Conservation (phyloP, 495 filamentous ascomycete species). For the Lepraria neglecta region DNA sequence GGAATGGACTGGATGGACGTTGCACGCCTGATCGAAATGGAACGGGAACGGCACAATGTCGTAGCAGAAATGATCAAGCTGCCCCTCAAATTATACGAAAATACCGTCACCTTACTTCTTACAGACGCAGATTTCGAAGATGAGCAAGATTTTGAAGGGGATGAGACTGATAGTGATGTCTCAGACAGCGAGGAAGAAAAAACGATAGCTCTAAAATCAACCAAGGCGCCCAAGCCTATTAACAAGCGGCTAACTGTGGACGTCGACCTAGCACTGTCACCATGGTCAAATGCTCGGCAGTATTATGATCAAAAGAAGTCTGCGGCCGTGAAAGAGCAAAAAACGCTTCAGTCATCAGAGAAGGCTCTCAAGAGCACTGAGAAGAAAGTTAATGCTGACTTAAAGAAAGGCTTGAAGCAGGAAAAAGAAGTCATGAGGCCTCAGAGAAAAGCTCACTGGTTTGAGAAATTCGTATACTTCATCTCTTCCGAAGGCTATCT, state of each 20-base stretch:
- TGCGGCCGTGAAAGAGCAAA: conserved; percentile 78
- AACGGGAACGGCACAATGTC: conserved; percentile 71
- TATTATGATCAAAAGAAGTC: conserved; percentile 85
- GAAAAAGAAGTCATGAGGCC: conserved; percentile 85
- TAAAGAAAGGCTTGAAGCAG: conserved; percentile 80
- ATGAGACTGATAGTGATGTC: conserved; percentile 59
- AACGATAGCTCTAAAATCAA: conserved; percentile 32
- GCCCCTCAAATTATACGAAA: conserved; percentile 82
- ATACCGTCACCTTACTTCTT: conserved; percentile 75
- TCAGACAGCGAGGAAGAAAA: conserved; percentile 54
- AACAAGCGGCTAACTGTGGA: conserved; percentile 63
- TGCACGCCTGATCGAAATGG: conserved; percentile 76
- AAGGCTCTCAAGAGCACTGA: conserved; percentile 85
- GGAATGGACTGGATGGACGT: conserved; percentile 98
- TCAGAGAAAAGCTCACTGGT: conserved; percentile 79
- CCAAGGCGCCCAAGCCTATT: conserved; percentile 31
- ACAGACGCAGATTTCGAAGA: conserved; percentile 59
- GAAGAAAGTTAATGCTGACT: conserved; percentile 75
- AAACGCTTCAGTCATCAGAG: conserved; percentile 72
- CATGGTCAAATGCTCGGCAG: conserved; percentile 82
- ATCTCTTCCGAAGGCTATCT: conserved; percentile 94
- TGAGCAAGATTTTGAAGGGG: conserved; percentile 52
- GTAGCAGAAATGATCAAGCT: conserved; percentile 83
- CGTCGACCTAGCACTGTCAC: conserved; percentile 71
- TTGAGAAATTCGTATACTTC: conserved; percentile 94